A percentile compares a stretch with the other conserved stretches of the same genome.
phyloP scores from a whole-genome alignment of 257 asterid genomes.

The Solanum chilense region DNA sequence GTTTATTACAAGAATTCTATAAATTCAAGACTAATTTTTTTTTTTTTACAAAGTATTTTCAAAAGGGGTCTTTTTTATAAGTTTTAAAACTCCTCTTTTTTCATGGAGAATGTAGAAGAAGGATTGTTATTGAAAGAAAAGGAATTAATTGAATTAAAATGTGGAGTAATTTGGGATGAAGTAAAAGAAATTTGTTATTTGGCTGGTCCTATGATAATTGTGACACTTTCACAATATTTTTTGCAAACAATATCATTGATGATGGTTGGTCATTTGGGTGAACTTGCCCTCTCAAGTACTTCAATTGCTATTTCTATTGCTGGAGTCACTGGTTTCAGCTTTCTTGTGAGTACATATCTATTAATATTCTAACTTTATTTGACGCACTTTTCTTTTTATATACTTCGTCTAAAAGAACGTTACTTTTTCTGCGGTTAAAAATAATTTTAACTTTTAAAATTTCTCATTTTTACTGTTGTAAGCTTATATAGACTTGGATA shows the following conservation, averaged over 20 bases:
- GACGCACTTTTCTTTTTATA: not conserved
- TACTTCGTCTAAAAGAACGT: not conserved
- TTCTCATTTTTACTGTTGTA: not conserved
- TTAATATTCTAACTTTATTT: not conserved
- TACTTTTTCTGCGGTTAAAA: not conserved
- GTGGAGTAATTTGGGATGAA: constrained; percentile 36
- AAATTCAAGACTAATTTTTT: too few relatives aligned
- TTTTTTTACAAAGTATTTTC: not conserved
- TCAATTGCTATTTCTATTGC: constrained; percentile 67
- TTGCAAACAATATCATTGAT: constrained; percentile 37
- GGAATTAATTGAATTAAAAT: not conserved
- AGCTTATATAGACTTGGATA: not conserved
- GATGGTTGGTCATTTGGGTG: constrained; percentile 88
- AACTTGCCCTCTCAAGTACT: constrained; percentile 68
- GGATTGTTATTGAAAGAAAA: constrained; percentile 29
- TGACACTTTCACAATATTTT: constrained; percentile 42
- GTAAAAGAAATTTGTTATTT: constrained; percentile 46
- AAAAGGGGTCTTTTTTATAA: not conserved
- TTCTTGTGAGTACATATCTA: constrained; percentile 27
- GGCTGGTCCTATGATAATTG: constrained; percentile 77
- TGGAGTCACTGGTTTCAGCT: constrained; percentile 68
- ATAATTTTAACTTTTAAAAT: not conserved
- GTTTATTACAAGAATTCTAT: not conserved
- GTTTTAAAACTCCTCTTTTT: not conserved
- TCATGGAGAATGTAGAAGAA: constrained; percentile 34